Percentiles rank a stretch among this genome's conserved stretches.
phyloP scores from a whole-genome alignment of 768 basidiomycete genomes.

The Asterophora lycoperdoides region DNA sequence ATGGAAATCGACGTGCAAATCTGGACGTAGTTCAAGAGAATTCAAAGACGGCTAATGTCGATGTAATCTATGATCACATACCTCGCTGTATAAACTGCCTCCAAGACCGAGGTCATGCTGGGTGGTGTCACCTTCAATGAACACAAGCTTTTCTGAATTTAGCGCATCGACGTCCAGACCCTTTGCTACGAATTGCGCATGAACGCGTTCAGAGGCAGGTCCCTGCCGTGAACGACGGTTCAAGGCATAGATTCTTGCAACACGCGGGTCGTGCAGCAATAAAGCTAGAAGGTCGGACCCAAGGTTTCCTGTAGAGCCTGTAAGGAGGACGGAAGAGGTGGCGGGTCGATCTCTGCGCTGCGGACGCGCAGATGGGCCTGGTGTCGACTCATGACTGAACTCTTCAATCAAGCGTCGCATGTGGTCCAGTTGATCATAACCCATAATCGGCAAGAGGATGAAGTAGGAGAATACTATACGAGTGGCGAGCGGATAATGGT shows the following conservation, averaged over 20 bases:
- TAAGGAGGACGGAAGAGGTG: conserved; percentile 10
- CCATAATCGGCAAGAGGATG: too few relatives aligned
- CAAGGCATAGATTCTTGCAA: conserved; percentile 15
- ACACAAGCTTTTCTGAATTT: conserved; percentile 27
- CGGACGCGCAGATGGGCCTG: too few relatives aligned
- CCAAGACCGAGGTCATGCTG: conserved; percentile 27
- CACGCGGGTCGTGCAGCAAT: conserved; percentile 10
- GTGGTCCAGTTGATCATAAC: too few relatives aligned
- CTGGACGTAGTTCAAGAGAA: conserved; percentile 14
- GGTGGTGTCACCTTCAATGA: conserved; percentile 30
- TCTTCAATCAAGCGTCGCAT: too few relatives aligned
- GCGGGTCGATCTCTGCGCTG: too few relatives aligned
- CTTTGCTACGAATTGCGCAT: conserved; percentile 21
- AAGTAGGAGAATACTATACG: too few relatives aligned
- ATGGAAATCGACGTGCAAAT: conserved; percentile 28
- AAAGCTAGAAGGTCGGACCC: conserved; percentile 16
- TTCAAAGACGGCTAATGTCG: neutral
- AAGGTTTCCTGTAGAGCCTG: conserved; percentile 21
- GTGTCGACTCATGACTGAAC: too few relatives aligned
- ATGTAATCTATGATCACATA: conserved; percentile 4
- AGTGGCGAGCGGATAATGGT: too few relatives aligned
- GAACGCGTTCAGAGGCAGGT: conserved; percentile 16
- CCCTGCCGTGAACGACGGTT: conserved; percentile 6
- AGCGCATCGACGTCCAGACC: conserved; percentile 26
- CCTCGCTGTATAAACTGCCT: conserved; percentile 17